Evolutionary conservation across 75 land plant genomes (phyloP).

Genomic region (Cupressus sempervirens): DNA sequence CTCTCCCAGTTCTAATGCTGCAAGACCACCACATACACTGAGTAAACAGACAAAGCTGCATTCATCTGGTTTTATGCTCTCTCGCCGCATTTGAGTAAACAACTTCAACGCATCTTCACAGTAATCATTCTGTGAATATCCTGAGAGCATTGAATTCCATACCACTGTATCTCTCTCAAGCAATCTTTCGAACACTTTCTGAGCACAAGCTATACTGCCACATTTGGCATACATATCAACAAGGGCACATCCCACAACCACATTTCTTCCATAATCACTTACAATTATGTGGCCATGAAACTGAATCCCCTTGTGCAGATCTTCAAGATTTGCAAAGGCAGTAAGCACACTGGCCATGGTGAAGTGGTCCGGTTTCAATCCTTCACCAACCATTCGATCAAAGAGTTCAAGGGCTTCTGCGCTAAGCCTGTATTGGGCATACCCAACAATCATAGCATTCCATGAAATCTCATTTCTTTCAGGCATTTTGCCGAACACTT

Average conservation of each 20-base stretch:
- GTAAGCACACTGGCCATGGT: slow-evolving; percentile 22
- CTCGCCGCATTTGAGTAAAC: slow-evolving; percentile 45
- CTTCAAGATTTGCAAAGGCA: slow-evolving; percentile 18
- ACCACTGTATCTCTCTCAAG: slow-evolving; percentile 1
- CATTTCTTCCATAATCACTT: slow-evolving; percentile 20
- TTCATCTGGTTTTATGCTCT: slow-evolving; percentile 46
- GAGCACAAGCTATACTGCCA: slow-evolving; percentile 1
- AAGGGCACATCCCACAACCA: slow-evolving; percentile 13
- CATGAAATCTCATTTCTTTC: slow-evolving; percentile 22
- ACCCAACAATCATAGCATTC: slow-evolving; percentile 36
- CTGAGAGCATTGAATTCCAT: slow-evolving; percentile 13
- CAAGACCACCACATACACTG: slow-evolving; percentile 47
- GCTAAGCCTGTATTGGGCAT: slow-evolving; percentile 16
- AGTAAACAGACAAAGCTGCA: slow-evolving; percentile 53
- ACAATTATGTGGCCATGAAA: slow-evolving; percentile 19
- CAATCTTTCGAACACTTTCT: slow-evolving; percentile 9
- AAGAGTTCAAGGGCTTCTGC: slow-evolving; percentile 34
- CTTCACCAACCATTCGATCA: slow-evolving; percentile 21
- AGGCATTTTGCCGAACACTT: slow-evolving; percentile 14
- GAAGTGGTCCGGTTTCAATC: slow-evolving; percentile 14
- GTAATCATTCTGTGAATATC: slow-evolving; percentile 7
- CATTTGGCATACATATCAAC: slow-evolving; percentile 23
- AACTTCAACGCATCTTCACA: slow-evolving; percentile 31
- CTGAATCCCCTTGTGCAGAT: slow-evolving; percentile 10
- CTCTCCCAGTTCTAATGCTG: slow-evolving; percentile 41